These are phyloP conservation scores for Butyriboletus loyo DNA, from an alignment of 768 basidiomycete species.

Conservation along the genomic window DNA sequence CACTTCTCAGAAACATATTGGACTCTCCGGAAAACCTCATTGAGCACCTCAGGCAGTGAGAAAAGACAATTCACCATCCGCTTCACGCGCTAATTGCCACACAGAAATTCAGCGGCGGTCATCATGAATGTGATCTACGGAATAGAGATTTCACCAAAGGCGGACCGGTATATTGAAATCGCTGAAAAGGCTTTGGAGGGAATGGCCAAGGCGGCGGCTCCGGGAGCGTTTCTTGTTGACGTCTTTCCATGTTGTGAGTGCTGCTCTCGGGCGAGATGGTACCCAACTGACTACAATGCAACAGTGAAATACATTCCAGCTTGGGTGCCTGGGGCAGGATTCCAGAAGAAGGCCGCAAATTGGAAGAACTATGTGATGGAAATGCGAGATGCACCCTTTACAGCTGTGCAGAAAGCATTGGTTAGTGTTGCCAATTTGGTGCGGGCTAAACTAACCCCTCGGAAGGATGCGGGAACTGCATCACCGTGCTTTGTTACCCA, in stretches of 20 bases:
- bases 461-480: conserved; percentile 24
- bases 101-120: conserved; percentile 47
- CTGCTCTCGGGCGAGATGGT: background rate
- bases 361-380: conserved; percentile 47
- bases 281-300: conserved; percentile 1
- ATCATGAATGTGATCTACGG: conserved; percentile 56
- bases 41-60: conserved; percentile 51
- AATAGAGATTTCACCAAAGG: conserved; percentile 40
- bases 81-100: background rate
- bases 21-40: conserved; percentile 42
- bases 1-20: conserved; percentile 44
- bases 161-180: conserved; percentile 47
- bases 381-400: conserved; percentile 48
- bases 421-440: conserved; percentile 25
- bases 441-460: background rate
- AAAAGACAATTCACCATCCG: background rate
- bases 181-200: conserved; percentile 52
- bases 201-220: conserved; percentile 48
- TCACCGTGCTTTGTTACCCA: conserved; percentile 32
- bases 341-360: conserved; percentile 47
- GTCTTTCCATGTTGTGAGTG: conserved; percentile 41
- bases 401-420: conserved; percentile 35
- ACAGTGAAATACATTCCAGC: conserved; percentile 51
- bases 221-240: conserved; percentile 53
- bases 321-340: conserved; percentile 52